Base-by-base conservation (phyloP, 2,329 filamentous ascomycete genomes). In the Fusarium zealandicum region DNA sequence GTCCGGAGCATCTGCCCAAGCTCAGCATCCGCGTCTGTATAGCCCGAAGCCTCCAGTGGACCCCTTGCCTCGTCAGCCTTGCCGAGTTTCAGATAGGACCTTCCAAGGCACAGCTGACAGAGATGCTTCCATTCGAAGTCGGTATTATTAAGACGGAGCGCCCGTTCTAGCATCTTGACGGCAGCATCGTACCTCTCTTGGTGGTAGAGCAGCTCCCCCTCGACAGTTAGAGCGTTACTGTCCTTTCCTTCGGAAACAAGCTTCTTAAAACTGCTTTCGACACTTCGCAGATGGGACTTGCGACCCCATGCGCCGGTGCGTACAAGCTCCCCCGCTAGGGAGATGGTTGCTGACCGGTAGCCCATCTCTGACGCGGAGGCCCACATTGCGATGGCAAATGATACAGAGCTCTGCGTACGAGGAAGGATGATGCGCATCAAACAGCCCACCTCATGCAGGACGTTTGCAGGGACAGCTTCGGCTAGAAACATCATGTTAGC, bases 221-320 rank as follows among this genome's bases (percentile, higher is more conserved):
- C 68, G 8, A 69, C 61, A 4, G 70, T 68, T 17, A 76, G 61
- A 27, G 73, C 75, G 37, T 77, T 65, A 4, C 72, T 63, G 31
- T 77, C 66, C n/a, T 59, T 65, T 20, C 64, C 69, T 25, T 56
- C 49, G 11, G 59, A 36, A 22, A 75, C 63, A 9, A 77, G 57
- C 20, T 66, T 42, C 55, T 59, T 65, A 59, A 75, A 75, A 13
- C 67, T 69, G 2, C 54, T 42, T 43, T 73, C 69, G 3, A 64
- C 42, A 5, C 47, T 49, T 6, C 18, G 46, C 11, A 69, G 54
- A n/a, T 52, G 50, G 5, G 56, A 36, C 9, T 45, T 42, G 11
- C 52, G 42, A 13, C 62, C 63, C 52, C 68, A 72, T 9, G 41
- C 35, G 22, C 62, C 56, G 1, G 42, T 42, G 6, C 46, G 52